phyloP scores from a whole-genome alignment of 2,329 filamentous ascomycete genomes.

The Diaporthe batatas region DNA sequence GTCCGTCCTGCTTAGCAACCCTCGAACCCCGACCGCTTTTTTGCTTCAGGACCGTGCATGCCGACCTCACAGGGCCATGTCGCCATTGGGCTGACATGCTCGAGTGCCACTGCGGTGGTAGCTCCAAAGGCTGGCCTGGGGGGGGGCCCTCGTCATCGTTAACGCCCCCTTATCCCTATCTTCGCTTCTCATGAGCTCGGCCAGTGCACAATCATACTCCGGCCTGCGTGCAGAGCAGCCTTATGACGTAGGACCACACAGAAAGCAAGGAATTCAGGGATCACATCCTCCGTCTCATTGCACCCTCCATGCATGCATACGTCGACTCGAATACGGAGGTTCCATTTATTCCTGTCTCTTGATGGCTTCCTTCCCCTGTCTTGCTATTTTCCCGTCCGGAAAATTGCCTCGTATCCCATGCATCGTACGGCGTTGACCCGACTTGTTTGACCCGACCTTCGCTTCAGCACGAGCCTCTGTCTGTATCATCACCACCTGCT shows the following conservation, averaged over 20 bases:
- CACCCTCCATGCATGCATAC: constrained; percentile 23
- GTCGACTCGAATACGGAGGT: constrained; percentile 15
- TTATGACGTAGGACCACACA: constrained; percentile 34
- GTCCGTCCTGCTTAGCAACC: not conserved
- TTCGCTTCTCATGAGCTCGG: constrained; percentile 7
- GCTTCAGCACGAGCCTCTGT: not conserved
- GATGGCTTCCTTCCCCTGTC: constrained; percentile 3
- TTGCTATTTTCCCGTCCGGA: not conserved
- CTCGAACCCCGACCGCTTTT: constrained; percentile 14
- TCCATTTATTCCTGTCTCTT: constrained; percentile 9
- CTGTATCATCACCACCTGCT: not conserved
- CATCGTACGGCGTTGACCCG: not conserved
- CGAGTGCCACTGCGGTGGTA: constrained; percentile 25
- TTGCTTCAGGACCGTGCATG: constrained; percentile 24
- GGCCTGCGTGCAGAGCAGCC: constrained; percentile 35
- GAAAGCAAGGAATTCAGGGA: constrained; percentile 37
- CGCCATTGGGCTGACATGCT: constrained; percentile 34
- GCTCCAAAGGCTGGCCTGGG: constrained; percentile 27
- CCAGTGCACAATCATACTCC: constrained; percentile 30
- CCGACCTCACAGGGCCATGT: constrained; percentile 5
- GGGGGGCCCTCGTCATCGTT: constrained; percentile 12
- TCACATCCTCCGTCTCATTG: constrained; percentile 29
- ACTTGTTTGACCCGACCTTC: not conserved
- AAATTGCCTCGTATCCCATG: not conserved
- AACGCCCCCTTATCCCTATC: constrained; percentile 10